Conservation (phyloP, 768 basidiomycete species). For the Suillus ampliporus region DNA sequence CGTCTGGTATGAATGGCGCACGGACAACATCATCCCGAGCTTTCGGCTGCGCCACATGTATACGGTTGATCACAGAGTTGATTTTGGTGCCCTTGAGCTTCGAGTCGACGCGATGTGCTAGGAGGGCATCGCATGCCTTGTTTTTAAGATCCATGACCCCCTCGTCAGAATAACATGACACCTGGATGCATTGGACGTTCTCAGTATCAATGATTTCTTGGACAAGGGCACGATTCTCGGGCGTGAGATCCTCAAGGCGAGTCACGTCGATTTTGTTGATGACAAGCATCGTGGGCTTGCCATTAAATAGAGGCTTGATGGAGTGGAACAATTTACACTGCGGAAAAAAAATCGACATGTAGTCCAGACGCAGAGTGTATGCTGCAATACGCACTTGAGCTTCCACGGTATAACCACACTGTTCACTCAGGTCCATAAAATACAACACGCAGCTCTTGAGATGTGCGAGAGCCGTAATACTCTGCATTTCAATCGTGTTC, state of each 20-base stretch:
- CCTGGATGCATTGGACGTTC: slow-evolving; percentile 76
- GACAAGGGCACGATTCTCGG: slow-evolving; percentile 78
- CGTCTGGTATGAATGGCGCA: slow-evolving; percentile 88
- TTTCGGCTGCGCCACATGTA: slow-evolving; percentile 93
- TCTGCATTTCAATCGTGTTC: slow-evolving; percentile 99
- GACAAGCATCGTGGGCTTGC: slow-evolving; percentile 93
- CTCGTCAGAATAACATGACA: slow-evolving; percentile 96
- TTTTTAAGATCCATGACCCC: slow-evolving; percentile 98
- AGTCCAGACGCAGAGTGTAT: slow-evolving; percentile 8
- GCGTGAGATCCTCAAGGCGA: slow-evolving; percentile 81
- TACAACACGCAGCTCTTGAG: slow-evolving; percentile 93
- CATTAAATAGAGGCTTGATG: slow-evolving; percentile 95
- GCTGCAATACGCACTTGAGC: slow-evolving; percentile 71
- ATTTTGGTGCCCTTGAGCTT: slow-evolving; percentile 96
- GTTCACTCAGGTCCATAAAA: slow-evolving; percentile 99
- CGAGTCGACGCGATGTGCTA: slow-evolving; percentile 91
- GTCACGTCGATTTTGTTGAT: slow-evolving; percentile 98
- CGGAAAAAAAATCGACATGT: slow-evolving; percentile 7
- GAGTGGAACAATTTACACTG: slow-evolving; percentile 99
- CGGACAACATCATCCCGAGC: slow-evolving; percentile 90
- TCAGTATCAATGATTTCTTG: slow-evolving; percentile 84
- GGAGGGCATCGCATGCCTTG: slow-evolving; percentile 91
- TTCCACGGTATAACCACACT: slow-evolving; percentile 97
- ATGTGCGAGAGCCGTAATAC: slow-evolving; percentile 97
- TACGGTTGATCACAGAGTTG: slow-evolving; percentile 90